Evolutionary conservation across 306 rosid species (phyloP).

Genomic region (Ammopiptanthus mongolicus): DNA sequence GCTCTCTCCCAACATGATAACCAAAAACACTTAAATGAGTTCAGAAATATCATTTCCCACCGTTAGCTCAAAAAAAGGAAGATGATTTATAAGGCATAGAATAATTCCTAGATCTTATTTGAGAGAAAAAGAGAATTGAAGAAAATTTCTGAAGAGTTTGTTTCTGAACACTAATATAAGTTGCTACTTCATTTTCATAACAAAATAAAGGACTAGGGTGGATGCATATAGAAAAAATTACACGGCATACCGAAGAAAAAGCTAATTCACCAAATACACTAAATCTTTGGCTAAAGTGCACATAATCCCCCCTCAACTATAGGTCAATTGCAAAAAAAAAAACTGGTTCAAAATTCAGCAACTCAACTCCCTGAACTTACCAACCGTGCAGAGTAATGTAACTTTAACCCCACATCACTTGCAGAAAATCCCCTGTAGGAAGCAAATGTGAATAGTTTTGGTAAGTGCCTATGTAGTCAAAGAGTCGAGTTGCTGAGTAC

Average conservation of each 20-base stretch:
- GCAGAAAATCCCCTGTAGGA: neutral
- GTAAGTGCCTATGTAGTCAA: neutral
- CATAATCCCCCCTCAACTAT: neutral
- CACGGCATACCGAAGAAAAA: neutral
- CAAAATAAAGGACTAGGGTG: neutral
- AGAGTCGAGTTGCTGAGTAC: neutral
- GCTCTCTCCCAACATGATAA: neutral
- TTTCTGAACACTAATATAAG: neutral
- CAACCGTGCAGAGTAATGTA: neutral
- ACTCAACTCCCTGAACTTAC: neutral
- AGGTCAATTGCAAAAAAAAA: neutral
- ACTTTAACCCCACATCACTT: neutral
- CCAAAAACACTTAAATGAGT: neutral
- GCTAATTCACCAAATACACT: neutral
- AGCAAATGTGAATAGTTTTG: neutral
- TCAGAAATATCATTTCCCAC: no score
- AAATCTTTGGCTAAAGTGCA: neutral
- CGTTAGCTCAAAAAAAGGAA: no score
- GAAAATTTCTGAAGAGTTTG: neutral
- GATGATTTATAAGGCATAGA: neutral
- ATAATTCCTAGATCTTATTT: neutral
- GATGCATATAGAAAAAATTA: neutral
- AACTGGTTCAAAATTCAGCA: neutral
- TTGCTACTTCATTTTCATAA: neutral
- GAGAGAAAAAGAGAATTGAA: neutral